A percentile compares a stretch with the other conserved stretches of the same genome.
Conservation (phyloP, 306 rosid genomes). For the Castanea crenata region DNA sequence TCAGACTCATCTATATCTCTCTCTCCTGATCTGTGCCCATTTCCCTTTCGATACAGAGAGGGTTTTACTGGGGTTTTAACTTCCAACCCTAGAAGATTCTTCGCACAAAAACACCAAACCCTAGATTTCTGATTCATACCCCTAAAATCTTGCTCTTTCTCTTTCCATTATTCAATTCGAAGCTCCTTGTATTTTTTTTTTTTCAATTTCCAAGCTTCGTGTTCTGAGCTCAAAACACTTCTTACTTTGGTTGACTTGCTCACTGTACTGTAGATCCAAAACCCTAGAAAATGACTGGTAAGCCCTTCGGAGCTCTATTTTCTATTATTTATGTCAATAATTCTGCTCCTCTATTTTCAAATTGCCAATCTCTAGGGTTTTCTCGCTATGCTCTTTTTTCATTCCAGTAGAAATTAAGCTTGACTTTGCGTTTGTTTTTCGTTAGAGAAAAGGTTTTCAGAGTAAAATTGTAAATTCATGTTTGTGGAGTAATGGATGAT, state of each 20-base stretch:
- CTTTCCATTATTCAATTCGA: neutral
- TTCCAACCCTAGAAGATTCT: neutral
- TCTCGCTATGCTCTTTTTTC: neutral
- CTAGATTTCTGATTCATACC: neutral
- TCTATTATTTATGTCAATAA: neutral
- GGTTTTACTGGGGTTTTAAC: conserved; percentile 30
- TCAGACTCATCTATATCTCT: neutral
- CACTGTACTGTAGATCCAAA: conserved; percentile 1
- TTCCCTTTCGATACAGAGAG: conserved; percentile 14
- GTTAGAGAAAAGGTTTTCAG: neutral
- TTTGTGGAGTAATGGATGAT: neutral
- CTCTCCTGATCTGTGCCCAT: neutral
- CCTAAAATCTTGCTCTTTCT: neutral
- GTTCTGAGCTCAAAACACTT: conserved; percentile 15
- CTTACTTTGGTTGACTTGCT: neutral
- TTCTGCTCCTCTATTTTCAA: neutral
- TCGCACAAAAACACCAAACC: neutral
- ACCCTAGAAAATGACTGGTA: conserved; percentile 10
- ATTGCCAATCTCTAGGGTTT: neutral
- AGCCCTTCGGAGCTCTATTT: conserved; percentile 3
- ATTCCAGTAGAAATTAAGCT: too few relatives aligned
- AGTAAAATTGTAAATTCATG: neutral
- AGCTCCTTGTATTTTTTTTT: neutral
- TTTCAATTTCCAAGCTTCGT: neutral
- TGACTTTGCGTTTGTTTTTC: too few relatives aligned